Conservation (phyloP, 805 yeast genomes). For the Saccharomycopsis babjevae region DNA sequence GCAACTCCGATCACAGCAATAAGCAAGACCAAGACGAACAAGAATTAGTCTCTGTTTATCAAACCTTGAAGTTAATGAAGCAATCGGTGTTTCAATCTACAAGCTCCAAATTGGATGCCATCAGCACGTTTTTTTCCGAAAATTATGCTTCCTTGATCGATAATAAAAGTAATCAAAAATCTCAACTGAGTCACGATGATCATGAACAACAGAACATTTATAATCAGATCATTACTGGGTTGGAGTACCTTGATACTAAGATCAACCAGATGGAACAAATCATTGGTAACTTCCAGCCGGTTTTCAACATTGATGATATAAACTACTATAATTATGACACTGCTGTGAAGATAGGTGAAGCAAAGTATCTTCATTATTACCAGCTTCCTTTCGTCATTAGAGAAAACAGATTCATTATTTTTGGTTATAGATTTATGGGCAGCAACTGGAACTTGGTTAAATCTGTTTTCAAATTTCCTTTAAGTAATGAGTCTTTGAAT, state of each 20-base stretch:
- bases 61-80: slow-evolving; percentile 14
- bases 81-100: slow-evolving; percentile 11
- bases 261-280: slow-evolving; percentile 12
- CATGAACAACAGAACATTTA: background rate
- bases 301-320: slow-evolving; percentile 18
- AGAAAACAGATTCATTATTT: slow-evolving; percentile 75
- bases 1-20: background rate
- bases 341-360: slow-evolving; percentile 34
- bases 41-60: slow-evolving; percentile 12
- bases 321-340: slow-evolving; percentile 37
- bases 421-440: slow-evolving; percentile 77
- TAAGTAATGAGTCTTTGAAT: slow-evolving; percentile 86
- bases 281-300: slow-evolving; percentile 15
- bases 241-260: slow-evolving; percentile 13
- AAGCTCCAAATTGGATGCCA: slow-evolving; percentile 10
- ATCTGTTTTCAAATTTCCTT: slow-evolving; percentile 42
- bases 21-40: slow-evolving; percentile 1
- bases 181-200: background rate
- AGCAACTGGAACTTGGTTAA: slow-evolving; percentile 48
- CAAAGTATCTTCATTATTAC: slow-evolving; percentile 58
- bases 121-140: slow-evolving; percentile 12
- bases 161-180: background rate
- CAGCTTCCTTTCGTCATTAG: slow-evolving; percentile 91
- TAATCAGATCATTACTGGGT: slow-evolving; percentile 8
- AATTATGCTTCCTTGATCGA: slow-evolving; percentile 9